Conservation (phyloP, 352 stramenopile genomes). For the Nothophytophthora sp. region DNA sequence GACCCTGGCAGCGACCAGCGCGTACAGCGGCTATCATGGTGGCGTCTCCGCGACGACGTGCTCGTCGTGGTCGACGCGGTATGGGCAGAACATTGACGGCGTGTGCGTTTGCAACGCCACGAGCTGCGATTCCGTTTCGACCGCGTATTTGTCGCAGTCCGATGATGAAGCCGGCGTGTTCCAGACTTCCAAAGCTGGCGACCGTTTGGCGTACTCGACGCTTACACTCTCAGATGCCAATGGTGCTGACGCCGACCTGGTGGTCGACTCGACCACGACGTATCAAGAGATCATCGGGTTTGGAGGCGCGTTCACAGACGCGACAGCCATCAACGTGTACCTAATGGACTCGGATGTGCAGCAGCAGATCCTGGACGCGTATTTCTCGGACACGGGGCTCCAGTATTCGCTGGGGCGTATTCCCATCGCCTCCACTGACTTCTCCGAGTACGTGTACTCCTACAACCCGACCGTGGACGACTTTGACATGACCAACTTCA, state of each 20-base stretch:
- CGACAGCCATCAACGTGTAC: conserved; percentile 69
- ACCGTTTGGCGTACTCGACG: conserved; percentile 42
- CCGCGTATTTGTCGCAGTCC: conserved; percentile 27
- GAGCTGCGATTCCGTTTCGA: conserved; percentile 35
- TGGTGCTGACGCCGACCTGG: conserved; percentile 25
- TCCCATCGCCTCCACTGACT: conserved; percentile 80
- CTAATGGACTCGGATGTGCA: conserved; percentile 55
- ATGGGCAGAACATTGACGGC: conserved; percentile 40
- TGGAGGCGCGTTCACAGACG: conserved; percentile 83
- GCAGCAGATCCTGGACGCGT: conserved; percentile 57
- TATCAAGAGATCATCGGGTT: conserved; percentile 80
- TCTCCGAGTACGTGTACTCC: conserved; percentile 57
- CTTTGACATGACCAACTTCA: conserved; percentile 63
- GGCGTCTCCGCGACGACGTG: conserved; percentile 10
- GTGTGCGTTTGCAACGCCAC: conserved; percentile 59
- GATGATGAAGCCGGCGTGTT: conserved; percentile 41
- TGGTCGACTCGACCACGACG: conserved; percentile 32
- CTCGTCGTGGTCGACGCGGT: conserved; percentile 41
- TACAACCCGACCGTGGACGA: conserved; percentile 40
- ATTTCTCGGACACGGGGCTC: conserved; percentile 62
- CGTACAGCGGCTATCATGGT: neutral
- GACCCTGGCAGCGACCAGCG: neutral
- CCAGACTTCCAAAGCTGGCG: conserved; percentile 45
- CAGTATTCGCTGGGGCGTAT: conserved; percentile 73
- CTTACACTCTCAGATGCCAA: conserved; percentile 13